Evolutionary conservation across 139 green algal species (phyloP).

Genomic region (Picochlorum sp.): DNA sequence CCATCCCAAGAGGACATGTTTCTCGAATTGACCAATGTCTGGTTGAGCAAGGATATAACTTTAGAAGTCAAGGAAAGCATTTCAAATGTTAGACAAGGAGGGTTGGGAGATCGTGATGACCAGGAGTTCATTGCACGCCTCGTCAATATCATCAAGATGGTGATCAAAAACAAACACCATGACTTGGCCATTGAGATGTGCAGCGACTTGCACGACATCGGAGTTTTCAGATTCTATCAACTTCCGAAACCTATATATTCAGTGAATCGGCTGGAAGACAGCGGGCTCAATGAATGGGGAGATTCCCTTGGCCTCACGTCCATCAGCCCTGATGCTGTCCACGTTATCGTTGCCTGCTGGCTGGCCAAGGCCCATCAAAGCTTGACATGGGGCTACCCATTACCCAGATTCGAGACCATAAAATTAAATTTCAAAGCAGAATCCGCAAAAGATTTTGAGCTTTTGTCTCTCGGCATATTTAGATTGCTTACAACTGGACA

Average conservation of each 20-base stretch:
- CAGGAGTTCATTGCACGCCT: no score
- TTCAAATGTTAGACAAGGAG: no score
- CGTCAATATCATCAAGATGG: no score
- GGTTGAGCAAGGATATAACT: no score
- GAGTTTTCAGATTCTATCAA: background rate
- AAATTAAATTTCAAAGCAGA: background rate
- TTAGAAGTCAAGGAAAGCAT: no score
- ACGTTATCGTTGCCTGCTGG: background rate
- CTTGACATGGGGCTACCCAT: background rate
- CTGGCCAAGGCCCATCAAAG: background rate
- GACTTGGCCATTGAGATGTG: background rate
- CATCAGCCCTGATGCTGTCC: background rate
- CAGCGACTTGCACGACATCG: background rate
- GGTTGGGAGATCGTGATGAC: no score
- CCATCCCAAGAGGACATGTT: no score
- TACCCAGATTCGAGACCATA: background rate
- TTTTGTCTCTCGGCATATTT: background rate
- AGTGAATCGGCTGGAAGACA: background rate
- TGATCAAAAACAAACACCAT: background rate
- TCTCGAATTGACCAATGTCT: no score
- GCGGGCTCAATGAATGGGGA: background rate
- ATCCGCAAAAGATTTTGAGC: background rate
- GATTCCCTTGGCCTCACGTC: no score
- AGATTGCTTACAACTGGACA: background rate
- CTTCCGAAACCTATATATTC: background rate